Base-by-base conservation (phyloP, 495 filamentous ascomycete genomes). In the Darksidea phi region DNA sequence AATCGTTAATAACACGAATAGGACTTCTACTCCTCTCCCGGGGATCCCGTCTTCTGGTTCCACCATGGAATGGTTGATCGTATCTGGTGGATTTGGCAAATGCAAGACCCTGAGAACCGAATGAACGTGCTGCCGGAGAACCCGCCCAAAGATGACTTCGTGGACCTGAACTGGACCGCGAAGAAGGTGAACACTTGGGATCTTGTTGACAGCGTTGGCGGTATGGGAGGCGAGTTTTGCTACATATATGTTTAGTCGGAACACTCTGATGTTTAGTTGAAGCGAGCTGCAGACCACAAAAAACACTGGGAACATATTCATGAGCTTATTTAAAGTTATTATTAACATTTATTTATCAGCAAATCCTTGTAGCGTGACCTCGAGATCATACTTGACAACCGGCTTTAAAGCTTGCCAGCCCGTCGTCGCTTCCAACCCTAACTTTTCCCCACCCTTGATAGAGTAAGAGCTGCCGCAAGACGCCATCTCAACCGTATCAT, bases 1-100 rank as follows among this genome's bases (percentile, higher is more conserved):
- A 18, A 25, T 42, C 6, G 38, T 17, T 24, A 34, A 34, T 49
- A 13, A 47, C 17, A 24, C 13, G 1, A 54, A 41, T 21, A 66
- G 63, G 64, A 67, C 51, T 64, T 67, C 54, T 67, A 17, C 64
- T 61, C 64, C 7, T 67, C 64, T 11, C 64, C 64, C 36, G 64
- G 64, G 17, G 64, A 67, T 45, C 64, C 64, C 11, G 13, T 64
- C 28, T 67, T 67, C 51, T 67, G 64, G 64, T 64, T 67, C 42
- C 64, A 67, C 36, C 64, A 67, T 37, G 64, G 59, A 8, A 81
- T 84, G 77, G 78, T 91, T 51, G 88, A 91, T 70, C 79, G 82
- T 25, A 70, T 85, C 6, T 90, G 81, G 78, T 86, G 84, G 80
- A 83, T 86, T 34, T 90, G 88, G 87, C 86, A 90, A 73, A 80